phyloP scores from a whole-genome alignment of 805 yeast species.

The Kuraishia hungarica region DNA sequence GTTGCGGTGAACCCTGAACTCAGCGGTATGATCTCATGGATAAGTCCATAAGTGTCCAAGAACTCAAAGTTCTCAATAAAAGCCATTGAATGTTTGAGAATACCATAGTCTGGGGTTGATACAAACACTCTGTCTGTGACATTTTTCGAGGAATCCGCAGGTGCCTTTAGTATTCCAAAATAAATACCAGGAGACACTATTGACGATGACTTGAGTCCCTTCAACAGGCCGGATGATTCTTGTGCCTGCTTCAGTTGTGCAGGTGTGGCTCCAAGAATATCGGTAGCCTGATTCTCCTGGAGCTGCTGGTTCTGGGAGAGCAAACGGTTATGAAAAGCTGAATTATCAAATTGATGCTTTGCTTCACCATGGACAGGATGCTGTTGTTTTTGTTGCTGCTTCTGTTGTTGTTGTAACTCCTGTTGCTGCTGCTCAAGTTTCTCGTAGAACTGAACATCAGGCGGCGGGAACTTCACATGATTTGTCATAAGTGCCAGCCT shows the following conservation, averaged over 20 bases:
- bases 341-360: background rate
- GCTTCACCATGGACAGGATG: background rate
- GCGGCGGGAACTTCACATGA: constrained; percentile 37
- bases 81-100: constrained; percentile 62
- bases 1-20: constrained; percentile 68
- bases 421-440: constrained; percentile 27
- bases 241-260: constrained; percentile 41
- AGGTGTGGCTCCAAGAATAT: constrained; percentile 12
- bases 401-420: constrained; percentile 25
- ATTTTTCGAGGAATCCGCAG: constrained; percentile 14
- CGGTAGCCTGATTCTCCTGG: background rate
- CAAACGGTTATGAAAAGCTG: background rate
- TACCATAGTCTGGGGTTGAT: constrained; percentile 79
- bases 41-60: constrained; percentile 43
- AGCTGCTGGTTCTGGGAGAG: background rate
- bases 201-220: constrained; percentile 47
- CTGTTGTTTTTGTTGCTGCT: background rate
- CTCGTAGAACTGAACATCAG: constrained; percentile 21
- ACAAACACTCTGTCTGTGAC: constrained; percentile 50
- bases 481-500: constrained; percentile 25
- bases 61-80: constrained; percentile 78
- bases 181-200: constrained; percentile 84
- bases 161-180: constrained; percentile 46
- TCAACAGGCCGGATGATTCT: constrained; percentile 44
- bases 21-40: constrained; percentile 67